phyloP scores from a whole-genome alignment of 768 basidiomycete genomes.

The Boletus speciosus region DNA sequence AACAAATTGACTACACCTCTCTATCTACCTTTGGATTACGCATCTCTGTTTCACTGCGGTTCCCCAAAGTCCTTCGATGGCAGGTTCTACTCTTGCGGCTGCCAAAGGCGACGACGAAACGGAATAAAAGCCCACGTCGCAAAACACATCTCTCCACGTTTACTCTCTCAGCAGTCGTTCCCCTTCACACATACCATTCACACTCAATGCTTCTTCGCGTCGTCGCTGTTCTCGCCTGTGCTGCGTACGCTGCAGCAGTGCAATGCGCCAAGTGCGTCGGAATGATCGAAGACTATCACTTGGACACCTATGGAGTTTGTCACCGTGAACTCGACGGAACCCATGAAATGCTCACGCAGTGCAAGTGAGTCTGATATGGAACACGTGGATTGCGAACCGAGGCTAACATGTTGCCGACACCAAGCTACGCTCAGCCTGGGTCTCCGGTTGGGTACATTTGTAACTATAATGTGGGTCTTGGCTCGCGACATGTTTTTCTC shows the following conservation, averaged over 20 bases:
- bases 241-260: background rate
- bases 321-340: background rate
- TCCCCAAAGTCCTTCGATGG: background rate
- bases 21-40: background rate
- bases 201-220: background rate
- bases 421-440: background rate
- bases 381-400: background rate
- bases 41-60: background rate
- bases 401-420: background rate
- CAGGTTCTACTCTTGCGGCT: background rate
- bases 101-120: background rate
- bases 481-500: background rate
- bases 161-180: background rate
- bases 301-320: background rate
- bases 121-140: background rate
- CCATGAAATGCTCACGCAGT: background rate
- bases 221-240: background rate
- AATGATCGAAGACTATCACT: background rate
- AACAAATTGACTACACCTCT: background rate
- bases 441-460: background rate
- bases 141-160: too few relatives aligned
- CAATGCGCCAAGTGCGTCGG: background rate
- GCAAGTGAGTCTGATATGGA: background rate
- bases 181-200: background rate
- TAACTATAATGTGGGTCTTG: conserved; percentile 1